Conservation (phyloP, 768 basidiomycete genomes). For the Macrolepiota albuminosa region DNA sequence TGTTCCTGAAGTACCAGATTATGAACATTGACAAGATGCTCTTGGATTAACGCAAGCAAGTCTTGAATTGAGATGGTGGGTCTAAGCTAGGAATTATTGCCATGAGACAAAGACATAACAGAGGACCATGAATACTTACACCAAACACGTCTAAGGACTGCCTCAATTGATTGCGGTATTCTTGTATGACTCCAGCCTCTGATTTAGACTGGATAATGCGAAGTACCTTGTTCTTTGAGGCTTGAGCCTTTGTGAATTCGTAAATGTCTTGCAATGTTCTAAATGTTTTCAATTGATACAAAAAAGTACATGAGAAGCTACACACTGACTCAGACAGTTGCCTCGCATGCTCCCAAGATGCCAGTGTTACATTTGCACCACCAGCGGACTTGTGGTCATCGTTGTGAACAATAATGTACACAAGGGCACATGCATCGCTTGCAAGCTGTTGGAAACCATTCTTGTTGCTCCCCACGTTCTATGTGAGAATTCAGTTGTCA, state of each 20-base stretch:
- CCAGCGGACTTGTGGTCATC: neutral
- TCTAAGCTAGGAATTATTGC: neutral
- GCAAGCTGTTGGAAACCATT: constrained; percentile 7
- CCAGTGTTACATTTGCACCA: neutral
- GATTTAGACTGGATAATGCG: constrained; percentile 6
- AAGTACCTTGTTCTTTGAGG: neutral
- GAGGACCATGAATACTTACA: neutral
- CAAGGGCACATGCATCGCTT: constrained; percentile 9
- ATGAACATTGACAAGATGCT: neutral
- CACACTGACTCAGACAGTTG: neutral
- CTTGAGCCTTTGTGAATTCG: neutral
- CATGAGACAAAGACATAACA: neutral
- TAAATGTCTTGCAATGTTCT: constrained; percentile 7
- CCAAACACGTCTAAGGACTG: constrained; percentile 8
- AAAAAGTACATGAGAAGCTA: neutral
- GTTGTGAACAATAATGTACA: constrained; percentile 2
- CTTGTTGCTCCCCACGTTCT: constrained; percentile 11
- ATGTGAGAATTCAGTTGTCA: neutral
- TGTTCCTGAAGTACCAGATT: neutral
- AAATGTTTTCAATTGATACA: neutral
- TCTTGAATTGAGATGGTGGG: constrained; percentile 7
- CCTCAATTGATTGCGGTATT: constrained; percentile 6
- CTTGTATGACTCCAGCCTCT: constrained; percentile 4
- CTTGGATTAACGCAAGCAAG: neutral
- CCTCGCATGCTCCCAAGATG: constrained; percentile 1